Conservation (phyloP, 2,329 filamentous ascomycete genomes). For the Emericellopsis atlantica region DNA sequence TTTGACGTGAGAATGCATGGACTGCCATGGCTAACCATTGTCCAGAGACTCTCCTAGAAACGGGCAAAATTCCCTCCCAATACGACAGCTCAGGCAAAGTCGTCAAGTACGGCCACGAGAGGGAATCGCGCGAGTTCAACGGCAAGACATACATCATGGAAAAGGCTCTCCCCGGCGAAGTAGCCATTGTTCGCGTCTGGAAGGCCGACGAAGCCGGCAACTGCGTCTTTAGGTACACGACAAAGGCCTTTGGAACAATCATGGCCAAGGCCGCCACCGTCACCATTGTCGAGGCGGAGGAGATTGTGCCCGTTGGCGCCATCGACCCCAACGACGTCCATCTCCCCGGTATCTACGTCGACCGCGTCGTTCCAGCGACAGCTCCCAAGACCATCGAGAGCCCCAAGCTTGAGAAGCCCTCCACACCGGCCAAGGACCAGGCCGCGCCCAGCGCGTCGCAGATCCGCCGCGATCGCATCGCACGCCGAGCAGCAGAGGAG, state of each 20-base stretch:
- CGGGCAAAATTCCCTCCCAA: conserved; percentile 54
- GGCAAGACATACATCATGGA: conserved; percentile 68
- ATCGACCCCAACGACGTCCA: conserved; percentile 66
- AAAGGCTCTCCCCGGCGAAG: conserved; percentile 61
- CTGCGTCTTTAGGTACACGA: conserved; percentile 67
- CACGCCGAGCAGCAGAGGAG: conserved; percentile 65
- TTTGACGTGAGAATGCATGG: not conserved
- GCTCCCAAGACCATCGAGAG: conserved; percentile 62
- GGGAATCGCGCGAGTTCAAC: conserved; percentile 62
- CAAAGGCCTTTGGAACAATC: conserved; percentile 60
- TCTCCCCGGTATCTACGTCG: conserved; percentile 71
- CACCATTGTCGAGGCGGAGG: conserved; percentile 75
- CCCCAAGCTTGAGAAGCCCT: conserved; percentile 37
- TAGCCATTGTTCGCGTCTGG: conserved; percentile 65
- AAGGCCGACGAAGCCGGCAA: conserved; percentile 69
- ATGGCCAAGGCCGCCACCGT: conserved; percentile 72
- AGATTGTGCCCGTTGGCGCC: conserved; percentile 64
- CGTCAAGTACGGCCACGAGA: conserved; percentile 49
- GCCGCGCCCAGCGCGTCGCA: conserved; percentile 32
- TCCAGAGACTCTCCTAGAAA: conserved; percentile 50
- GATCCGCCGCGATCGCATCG: conserved; percentile 56
- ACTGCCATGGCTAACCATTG: conserved; percentile 4
- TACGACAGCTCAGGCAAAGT: conserved; percentile 47
- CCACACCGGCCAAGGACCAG: conserved; percentile 16
- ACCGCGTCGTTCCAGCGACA: conserved; percentile 65